phyloP scores from a whole-genome alignment of 495 filamentous ascomycete species.

The Penicillium odoratum region DNA sequence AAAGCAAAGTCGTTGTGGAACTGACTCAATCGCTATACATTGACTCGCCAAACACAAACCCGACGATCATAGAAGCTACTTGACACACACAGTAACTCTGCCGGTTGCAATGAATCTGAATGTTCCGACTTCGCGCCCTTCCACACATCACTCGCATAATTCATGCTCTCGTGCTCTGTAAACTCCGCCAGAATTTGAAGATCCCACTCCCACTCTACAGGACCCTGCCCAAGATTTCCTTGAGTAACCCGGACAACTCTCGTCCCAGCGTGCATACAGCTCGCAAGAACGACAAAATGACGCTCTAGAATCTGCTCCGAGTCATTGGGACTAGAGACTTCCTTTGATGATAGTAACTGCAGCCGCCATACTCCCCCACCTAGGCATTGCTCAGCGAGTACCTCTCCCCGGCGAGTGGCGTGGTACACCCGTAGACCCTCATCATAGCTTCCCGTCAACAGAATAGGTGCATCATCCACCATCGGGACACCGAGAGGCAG shows the following conservation, averaged over 20 bases:
- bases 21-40: constrained; percentile 17
- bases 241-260: constrained; percentile 60
- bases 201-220: constrained; percentile 53
- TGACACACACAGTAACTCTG: constrained; percentile 57
- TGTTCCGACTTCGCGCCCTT: constrained; percentile 24
- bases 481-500: constrained; percentile 56
- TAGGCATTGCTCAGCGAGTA: constrained; percentile 63
- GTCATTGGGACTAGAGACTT: background rate
- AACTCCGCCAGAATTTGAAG: constrained; percentile 72
- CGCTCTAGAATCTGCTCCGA: constrained; percentile 14
- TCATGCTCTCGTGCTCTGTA: constrained; percentile 92
- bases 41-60: constrained; percentile 71
- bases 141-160: constrained; percentile 83
- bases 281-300: constrained; percentile 66
- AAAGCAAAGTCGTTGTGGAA: background rate
- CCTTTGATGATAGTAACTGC: constrained; percentile 52
- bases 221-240: constrained; percentile 15
- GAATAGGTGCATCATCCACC: constrained; percentile 43
- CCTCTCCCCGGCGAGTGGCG: constrained; percentile 35
- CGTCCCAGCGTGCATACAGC: constrained; percentile 90
- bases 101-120: constrained; percentile 10
- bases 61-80: constrained; percentile 90
- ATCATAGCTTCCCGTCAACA: constrained; percentile 92
- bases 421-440: constrained; percentile 72
- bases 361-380: constrained; percentile 93